A percentile compares a stretch with the other conserved stretches of the same genome.
Conservation (phyloP, 192 early-diverging fungal genomes). For the Coemansia aciculifera region DNA sequence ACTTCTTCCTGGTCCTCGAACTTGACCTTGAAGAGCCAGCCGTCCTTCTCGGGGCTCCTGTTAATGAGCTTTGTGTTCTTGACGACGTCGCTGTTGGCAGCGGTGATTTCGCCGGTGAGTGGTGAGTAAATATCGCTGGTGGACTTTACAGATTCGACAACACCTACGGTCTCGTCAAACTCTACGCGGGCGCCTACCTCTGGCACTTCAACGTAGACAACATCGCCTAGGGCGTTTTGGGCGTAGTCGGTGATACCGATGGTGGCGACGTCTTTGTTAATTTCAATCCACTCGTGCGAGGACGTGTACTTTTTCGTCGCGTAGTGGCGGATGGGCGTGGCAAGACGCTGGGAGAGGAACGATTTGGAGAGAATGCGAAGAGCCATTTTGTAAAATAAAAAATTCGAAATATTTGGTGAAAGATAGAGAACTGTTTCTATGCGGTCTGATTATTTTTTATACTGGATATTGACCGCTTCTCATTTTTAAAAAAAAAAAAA, state of each 20-base stretch:
- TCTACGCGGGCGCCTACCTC: slow-evolving; percentile 64
- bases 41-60: slow-evolving; percentile 68
- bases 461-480: no score
- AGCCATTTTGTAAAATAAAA: slow-evolving; percentile 23
- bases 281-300: slow-evolving; percentile 91
- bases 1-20: slow-evolving; percentile 67
- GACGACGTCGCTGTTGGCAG: slow-evolving; percentile 67
- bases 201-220: slow-evolving; percentile 92
- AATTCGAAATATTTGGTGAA: slow-evolving; percentile 7
- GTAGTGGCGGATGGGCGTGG: slow-evolving; percentile 51
- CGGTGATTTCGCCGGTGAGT: slow-evolving; percentile 77
- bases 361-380: slow-evolving; percentile 34
- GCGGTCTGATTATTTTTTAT: no score
- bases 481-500: neutral
- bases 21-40: slow-evolving; percentile 94
- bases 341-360: slow-evolving; percentile 31
- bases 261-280: slow-evolving; percentile 75
- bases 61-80: slow-evolving; percentile 81
- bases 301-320: slow-evolving; percentile 70
- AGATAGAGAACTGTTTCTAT: neutral
- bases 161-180: slow-evolving; percentile 64
- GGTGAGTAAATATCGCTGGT: slow-evolving; percentile 91
- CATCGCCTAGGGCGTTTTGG: slow-evolving; percentile 87
- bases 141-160: slow-evolving; percentile 95
- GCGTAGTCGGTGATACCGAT: slow-evolving; percentile 93